Conservation (phyloP, 495 filamentous ascomycete species). For the Neurospora sp. region DNA sequence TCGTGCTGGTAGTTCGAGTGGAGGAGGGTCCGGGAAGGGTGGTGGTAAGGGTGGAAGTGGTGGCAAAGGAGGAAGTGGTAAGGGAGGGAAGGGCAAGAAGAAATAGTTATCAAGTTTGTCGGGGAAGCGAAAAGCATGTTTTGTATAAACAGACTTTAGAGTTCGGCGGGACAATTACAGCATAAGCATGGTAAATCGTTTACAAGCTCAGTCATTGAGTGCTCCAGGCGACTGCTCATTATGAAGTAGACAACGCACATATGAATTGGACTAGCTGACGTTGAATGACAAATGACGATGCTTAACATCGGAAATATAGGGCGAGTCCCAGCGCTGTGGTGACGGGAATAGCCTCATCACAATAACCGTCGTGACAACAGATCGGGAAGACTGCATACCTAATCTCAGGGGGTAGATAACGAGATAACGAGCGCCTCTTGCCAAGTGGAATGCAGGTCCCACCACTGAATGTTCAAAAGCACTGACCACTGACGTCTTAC, state of each 20-base stretch:
- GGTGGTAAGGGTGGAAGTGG: conserved; percentile 22
- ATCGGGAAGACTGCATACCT: neutral
- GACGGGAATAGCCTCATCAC: neutral
- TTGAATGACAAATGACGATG: neutral
- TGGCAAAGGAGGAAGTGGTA: conserved; percentile 6
- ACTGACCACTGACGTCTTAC: neutral
- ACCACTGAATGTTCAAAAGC: neutral
- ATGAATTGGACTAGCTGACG: neutral
- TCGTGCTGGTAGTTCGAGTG: conserved; percentile 33
- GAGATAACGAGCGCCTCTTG: neutral
- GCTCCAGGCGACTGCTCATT: neutral
- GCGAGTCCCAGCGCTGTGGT: neutral
- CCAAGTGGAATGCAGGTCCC: neutral
- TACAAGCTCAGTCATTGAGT: neutral
- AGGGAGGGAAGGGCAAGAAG: conserved; percentile 10
- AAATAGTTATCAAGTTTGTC: neutral
- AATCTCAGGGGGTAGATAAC: neutral
- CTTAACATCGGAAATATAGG: neutral
- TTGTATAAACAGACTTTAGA: neutral
- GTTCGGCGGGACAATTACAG: neutral
- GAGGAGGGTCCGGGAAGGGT: conserved; percentile 32
- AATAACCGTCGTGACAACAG: neutral
- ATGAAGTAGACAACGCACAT: neutral
- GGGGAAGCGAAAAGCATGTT: neutral
- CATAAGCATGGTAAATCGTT: neutral